Percentiles rank a stretch among this genome's conserved stretches.
Evolutionary conservation across 164 flowering plant genomes (phyloP).

Genomic region (Magnolia sinica): DNA sequence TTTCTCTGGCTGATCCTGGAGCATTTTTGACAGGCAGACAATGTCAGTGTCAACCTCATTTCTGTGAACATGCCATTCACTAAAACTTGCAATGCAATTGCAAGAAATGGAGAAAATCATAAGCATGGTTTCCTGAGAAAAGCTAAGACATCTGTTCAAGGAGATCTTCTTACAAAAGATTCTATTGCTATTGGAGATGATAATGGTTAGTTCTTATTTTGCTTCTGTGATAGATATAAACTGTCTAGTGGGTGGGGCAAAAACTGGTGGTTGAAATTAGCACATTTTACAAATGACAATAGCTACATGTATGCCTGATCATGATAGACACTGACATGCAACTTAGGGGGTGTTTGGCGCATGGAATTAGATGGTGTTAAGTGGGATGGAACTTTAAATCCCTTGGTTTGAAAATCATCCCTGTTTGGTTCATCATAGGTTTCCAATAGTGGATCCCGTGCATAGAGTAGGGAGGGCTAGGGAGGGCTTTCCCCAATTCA

Average conservation of each 20-base stretch:
- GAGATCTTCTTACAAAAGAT: slow-evolving; percentile 1
- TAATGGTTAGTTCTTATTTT: neutral
- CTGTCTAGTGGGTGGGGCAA: neutral
- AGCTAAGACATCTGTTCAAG: neutral
- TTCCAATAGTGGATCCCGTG: too few species aligned
- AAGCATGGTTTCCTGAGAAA: neutral
- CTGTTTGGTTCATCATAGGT: too few species aligned
- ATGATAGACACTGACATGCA: neutral
- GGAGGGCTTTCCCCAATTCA: too few species aligned
- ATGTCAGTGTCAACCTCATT: neutral
- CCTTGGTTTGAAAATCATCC: too few species aligned
- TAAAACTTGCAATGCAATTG: neutral
- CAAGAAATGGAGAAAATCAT: neutral
- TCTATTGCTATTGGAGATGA: neutral
- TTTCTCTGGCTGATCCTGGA: neutral
- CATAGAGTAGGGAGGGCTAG: too few species aligned
- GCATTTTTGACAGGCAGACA: neutral
- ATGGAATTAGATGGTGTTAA: too few species aligned
- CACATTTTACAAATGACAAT: neutral
- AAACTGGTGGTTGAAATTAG: neutral
- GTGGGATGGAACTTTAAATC: too few species aligned
- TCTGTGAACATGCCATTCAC: neutral
- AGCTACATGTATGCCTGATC: neutral
- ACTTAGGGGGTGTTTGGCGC: too few species aligned
- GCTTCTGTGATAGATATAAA: neutral